These are phyloP conservation scores for Wickerhamomyces sp. DNA, from an alignment of 1,139 yeast species.

Conservation along the genomic window DNA sequence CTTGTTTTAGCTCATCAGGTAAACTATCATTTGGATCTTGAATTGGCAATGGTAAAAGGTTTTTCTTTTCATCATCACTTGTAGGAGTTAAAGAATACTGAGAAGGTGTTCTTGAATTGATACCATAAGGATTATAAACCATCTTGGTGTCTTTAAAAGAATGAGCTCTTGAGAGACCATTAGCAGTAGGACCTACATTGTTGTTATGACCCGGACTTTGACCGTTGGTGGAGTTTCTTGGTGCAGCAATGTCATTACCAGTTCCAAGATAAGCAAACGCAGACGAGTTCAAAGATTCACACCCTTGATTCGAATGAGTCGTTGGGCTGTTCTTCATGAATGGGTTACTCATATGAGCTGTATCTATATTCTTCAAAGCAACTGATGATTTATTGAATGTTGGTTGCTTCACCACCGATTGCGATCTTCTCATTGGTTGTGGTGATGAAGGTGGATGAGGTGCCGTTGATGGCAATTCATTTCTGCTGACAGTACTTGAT, in stretches of 20 bases:
- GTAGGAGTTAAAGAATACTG: conserved; percentile 19
- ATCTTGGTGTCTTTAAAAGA: conserved; percentile 20
- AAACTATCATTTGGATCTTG: conserved; percentile 63
- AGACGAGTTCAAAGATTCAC: no score
- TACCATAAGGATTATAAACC: conserved; percentile 29
- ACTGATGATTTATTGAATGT: not conserved
- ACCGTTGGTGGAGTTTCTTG: conserved; percentile 11
- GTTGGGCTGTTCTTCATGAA: conserved; percentile 2
- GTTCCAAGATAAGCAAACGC: conserved; percentile 15
- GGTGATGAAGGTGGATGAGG: not conserved
- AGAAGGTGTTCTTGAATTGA: conserved; percentile 19
- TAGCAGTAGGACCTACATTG: conserved; percentile 3
- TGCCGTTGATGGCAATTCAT: not conserved
- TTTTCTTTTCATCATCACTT: conserved; percentile 34
- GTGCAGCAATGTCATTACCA: conserved; percentile 24
- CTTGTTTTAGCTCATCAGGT: conserved; percentile 50
- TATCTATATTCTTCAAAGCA: not conserved
- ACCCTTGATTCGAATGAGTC: no score
- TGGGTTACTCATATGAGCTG: conserved; percentile 10
- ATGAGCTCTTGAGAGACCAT: conserved; percentile 10
- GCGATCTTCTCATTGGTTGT: conserved; percentile 1
- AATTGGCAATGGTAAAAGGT: conserved; percentile 58
- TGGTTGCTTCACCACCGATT: not conserved
- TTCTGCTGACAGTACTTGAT: conserved; percentile 1
- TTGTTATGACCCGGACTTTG: conserved; percentile 3